Evolutionary conservation across 2,329 filamentous ascomycete species (phyloP), one percentile per base, ranked within the genome.

Genomic region (Lasiodiplodia hormozganensis): DNA sequence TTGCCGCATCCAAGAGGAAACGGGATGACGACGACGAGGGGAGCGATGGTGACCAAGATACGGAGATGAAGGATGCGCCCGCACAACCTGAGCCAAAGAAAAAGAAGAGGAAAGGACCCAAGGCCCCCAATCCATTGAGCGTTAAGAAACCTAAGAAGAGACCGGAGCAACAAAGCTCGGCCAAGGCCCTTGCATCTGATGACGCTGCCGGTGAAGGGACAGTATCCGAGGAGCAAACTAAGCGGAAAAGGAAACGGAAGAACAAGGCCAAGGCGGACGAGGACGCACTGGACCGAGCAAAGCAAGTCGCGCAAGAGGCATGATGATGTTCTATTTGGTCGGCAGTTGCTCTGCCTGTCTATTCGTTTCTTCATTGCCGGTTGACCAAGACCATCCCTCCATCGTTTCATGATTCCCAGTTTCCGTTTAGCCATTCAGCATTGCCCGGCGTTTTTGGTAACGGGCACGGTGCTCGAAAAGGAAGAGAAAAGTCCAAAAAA

Each of bases 71-170:
- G 79, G 69, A 81, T 79, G 75, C 83, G 84, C 74, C 86, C 31
- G 21, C 52, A 69, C 73, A 75, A 38, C 68, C 70, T 8, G 70
- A 70, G 64, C 72, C 75, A 21, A 72, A 75, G 65, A 82, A 43
- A 43, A 43, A 89, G 77, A 88, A 87, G 76, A 87, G 85, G 25
- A 86, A 85, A 69, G 90, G 90, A 1, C 85, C 85, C 3, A 92
- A 92, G 76, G 88, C 86, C 23, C 90, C 90, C 1, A 93, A 93
- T 77, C 91, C 91, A 10, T 79, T 93, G 66, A 87, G 89, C 62
- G 84, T 91, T 65, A 91, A 90, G 82, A 93, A 92, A 81, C 72
- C 67, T 3, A 69, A 65, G 52, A 65, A 60, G 43, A 43, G 54
- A 16, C 73, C 70, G 28, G 58, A 57, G 11, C 34, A 68, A 51